Evolutionary conservation across 2,329 filamentous ascomycete genomes (phyloP), one percentile per base, ranked within the genome.

Genomic region (Pleoardoris graminearum): DNA sequence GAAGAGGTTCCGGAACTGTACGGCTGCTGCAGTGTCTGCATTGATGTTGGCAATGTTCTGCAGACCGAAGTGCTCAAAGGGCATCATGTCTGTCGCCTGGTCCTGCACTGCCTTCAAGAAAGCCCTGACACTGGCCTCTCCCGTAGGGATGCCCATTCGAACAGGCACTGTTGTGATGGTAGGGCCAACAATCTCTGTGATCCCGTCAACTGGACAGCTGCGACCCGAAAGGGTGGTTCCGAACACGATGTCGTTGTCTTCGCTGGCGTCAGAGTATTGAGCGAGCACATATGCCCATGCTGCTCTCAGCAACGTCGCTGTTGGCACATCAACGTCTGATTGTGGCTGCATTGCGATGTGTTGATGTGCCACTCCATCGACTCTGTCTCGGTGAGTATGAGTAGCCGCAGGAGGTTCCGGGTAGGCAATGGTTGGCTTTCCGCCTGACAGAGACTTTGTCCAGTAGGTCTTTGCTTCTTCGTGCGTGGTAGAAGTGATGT

Each of bases 31-130:
- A 11, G 52, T 49, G 21, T 63, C 55, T 8, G 21, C 19, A 29
- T 51, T 42, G 29, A 49, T 21, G 3, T 32, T 37, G 7, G 35
- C 46, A 53, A 85, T 84, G 53, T 82, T 69, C 58, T 83, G 81
- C 44, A 83, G 69, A 16, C 82, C 82, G 45, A 79, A 76, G 62
- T 88, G 83, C 66, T 88, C 81, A 63, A 85, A 79, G 0, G 82
- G 80, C 7, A 86, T 44, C 41, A 44, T 44, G 3, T 44, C 41
- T 17, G 82, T 78, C 1, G 75, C 29, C 27, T 79, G 75, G 41
- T 81, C 72, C 30, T 86, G 82, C 4, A 86, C 76, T 2, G 71
- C 68, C 27, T 79, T 71, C 2, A 87, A 71, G 54, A 80, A 85
- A 0, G 62, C 57, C 10, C 16, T 10, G 4, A 49, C 23, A 2